Evolutionary conservation across 371 early-diverging fungal species (phyloP), one percentile per base, ranked within the genome.

Genomic region (Mucor indicus): DNA sequence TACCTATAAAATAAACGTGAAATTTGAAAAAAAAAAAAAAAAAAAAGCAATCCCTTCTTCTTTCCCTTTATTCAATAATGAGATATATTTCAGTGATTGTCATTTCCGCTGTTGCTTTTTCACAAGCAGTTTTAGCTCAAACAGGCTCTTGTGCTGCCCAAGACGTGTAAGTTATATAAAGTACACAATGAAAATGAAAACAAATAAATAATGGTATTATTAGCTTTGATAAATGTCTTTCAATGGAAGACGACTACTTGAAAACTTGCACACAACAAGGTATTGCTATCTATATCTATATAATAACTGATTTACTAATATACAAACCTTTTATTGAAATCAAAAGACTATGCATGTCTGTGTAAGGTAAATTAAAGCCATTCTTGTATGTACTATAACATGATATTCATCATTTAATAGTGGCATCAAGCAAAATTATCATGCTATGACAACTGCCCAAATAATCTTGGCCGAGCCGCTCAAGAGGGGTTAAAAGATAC

Each of bases 401-500:
- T 13, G 4, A 10, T 15, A 24, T 20, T 10, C 15, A 35, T 39
- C 12, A 9, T 33, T 33, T 32, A 12, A 23, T 39, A 61, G 62
- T 55, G 56, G 57, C 51, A 52, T 45, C 51, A 38, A 11, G 51
- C 53, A 15, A 56, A 56, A 38, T 37, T 61, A 20, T 48, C 57
- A 15, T 61, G 62, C 12, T 61, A 32, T 27, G 62, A 63, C 32
- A 64, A 48, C 19, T 70, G 71, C 37, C 64, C 59, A 9, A 48
- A 55, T 19, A 58, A 56, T 43, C 11, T 35, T 0, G 51, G 52
- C 16, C 53, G 50, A 50, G 44, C 44, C 3, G 35, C 58, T 9
- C 51, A 56, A 21, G 38, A 61, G 13, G 57, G 58, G 4, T 39
- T 53, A 32, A 60, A 50, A 31, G 64, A 51, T 12, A 60, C 64